Evolutionary conservation across 75 land plant species (phyloP).

Genomic region (Picea sitchensis): DNA sequence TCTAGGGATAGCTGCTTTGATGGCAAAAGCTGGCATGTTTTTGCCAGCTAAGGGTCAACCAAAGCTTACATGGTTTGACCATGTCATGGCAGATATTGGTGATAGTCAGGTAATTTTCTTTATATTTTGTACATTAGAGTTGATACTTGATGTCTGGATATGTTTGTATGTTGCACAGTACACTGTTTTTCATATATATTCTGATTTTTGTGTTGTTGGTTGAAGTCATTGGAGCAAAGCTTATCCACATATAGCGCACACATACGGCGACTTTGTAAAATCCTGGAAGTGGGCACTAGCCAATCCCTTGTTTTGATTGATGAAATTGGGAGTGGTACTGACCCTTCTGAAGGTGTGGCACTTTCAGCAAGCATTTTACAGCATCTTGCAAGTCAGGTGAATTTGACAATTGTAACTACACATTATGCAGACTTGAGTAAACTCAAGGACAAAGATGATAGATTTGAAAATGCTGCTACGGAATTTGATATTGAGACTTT

Average conservation of each 20-base stretch:
- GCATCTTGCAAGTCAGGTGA: slow-evolving; percentile 48
- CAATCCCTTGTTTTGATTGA: slow-evolving; percentile 84
- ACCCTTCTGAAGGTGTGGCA: slow-evolving; percentile 95
- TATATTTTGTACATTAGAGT: not conserved
- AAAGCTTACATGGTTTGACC: slow-evolving; percentile 88
- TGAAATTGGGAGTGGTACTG: slow-evolving; percentile 96
- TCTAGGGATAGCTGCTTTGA: slow-evolving; percentile 77
- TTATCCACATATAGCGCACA: slow-evolving; percentile 97
- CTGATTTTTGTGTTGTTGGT: not conserved
- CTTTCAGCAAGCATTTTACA: slow-evolving; percentile 81
- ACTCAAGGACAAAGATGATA: slow-evolving; percentile 57
- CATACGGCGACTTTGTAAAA: slow-evolving; percentile 63
- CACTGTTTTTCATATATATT: not conserved
- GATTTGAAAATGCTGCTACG: slow-evolving; percentile 95
- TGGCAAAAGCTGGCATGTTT: slow-evolving; percentile 94
- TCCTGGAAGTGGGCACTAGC: slow-evolving; percentile 51
- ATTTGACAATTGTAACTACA: slow-evolving; percentile 79
- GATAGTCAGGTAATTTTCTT: slow-evolving; percentile 76
- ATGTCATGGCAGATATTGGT: slow-evolving; percentile 90
- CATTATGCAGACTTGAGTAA: slow-evolving; percentile 77
- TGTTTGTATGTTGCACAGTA: not conserved
- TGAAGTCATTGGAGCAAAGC: slow-evolving; percentile 92
- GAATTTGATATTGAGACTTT: slow-evolving; percentile 77
- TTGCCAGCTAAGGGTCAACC: slow-evolving; percentile 67
- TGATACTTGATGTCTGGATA: not conserved